Conservation (phyloP, 2,329 filamentous ascomycete genomes). For the Fusarium sp. region DNA sequence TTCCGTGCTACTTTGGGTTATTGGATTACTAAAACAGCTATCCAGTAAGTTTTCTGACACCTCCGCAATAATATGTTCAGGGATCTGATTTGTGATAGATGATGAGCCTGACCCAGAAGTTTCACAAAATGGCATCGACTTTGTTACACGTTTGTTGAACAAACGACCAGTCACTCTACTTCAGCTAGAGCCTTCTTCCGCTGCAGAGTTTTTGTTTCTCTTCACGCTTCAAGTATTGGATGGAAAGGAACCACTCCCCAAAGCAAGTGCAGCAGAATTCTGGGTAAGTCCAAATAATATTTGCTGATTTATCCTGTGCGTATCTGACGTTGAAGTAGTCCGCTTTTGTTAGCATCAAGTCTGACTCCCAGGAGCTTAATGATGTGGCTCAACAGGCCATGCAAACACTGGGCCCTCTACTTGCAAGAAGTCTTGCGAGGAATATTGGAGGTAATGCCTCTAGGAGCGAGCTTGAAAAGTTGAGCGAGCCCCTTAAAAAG, state of each 20-base stretch:
- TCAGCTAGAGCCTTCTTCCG: slow-evolving; percentile 65
- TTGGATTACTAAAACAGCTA: slow-evolving; percentile 72
- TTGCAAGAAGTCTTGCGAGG: slow-evolving; percentile 71
- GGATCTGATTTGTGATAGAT: slow-evolving; percentile 57
- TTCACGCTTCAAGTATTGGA: slow-evolving; percentile 79
- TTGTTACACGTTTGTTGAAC: slow-evolving; percentile 73
- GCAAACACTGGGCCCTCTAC: slow-evolving; percentile 69
- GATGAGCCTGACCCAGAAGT: slow-evolving; percentile 80
- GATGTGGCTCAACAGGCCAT: slow-evolving; percentile 64
- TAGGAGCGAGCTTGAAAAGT: slow-evolving; percentile 78
- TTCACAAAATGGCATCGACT: slow-evolving; percentile 79
- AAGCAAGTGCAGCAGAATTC: slow-evolving; percentile 79
- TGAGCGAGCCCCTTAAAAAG: slow-evolving; percentile 79
- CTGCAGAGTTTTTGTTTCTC: slow-evolving; percentile 75
- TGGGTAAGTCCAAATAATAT: slow-evolving; percentile 68
- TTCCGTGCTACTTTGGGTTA: slow-evolving; percentile 71
- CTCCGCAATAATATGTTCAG: neutral
- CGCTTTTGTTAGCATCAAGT: slow-evolving; percentile 64
- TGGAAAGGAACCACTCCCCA: slow-evolving; percentile 80
- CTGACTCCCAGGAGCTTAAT: slow-evolving; percentile 59
- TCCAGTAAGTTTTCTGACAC: slow-evolving; percentile 59
- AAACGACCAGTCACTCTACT: slow-evolving; percentile 74
- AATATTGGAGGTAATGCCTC: slow-evolving; percentile 78
- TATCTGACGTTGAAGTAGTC: slow-evolving; percentile 55
- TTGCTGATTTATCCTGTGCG: too few relatives aligned